Percentiles rank a stretch among this genome's conserved stretches.
phyloP scores from a whole-genome alignment of 2,329 filamentous ascomycete genomes.

The Colletotrichum aenigma region DNA sequence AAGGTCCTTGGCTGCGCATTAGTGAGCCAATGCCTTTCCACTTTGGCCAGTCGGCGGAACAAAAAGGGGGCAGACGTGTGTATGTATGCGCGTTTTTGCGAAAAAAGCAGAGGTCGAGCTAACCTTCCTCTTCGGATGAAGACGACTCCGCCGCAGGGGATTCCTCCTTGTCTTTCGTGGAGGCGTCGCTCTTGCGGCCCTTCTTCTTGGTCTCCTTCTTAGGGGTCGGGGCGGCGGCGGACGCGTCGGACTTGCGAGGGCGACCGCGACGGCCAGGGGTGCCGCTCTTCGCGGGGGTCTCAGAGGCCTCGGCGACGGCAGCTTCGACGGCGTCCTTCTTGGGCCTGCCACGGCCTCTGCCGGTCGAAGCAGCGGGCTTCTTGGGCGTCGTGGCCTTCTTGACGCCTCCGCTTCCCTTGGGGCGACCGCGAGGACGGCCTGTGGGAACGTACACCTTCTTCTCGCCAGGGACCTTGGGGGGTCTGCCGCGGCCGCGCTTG shows the following conservation, averaged over 20 bases:
- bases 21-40: background rate
- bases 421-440: conserved; percentile 53
- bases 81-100: background rate
- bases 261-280: conserved; percentile 31
- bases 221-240: conserved; percentile 25
- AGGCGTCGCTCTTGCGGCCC: conserved; percentile 16
- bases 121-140: conserved; percentile 18
- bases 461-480: conserved; percentile 42
- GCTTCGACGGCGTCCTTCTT: conserved; percentile 27
- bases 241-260: conserved; percentile 32
- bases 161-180: background rate
- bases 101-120: background rate
- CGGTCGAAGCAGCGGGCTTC: conserved; percentile 6
- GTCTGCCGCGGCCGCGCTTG: conserved; percentile 42
- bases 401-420: conserved; percentile 43
- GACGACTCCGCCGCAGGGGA: background rate
- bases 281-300: conserved; percentile 6
- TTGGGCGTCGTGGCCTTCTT: conserved; percentile 25
- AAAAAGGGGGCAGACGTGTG: background rate
- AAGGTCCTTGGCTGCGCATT: background rate
- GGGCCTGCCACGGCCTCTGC: conserved; percentile 33
- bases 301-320: background rate
- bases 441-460: conserved; percentile 41
- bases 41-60: background rate
- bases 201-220: conserved; percentile 29